Conservation (phyloP, 2,329 filamentous ascomycete species). For the Aureobasidium pullulans region DNA sequence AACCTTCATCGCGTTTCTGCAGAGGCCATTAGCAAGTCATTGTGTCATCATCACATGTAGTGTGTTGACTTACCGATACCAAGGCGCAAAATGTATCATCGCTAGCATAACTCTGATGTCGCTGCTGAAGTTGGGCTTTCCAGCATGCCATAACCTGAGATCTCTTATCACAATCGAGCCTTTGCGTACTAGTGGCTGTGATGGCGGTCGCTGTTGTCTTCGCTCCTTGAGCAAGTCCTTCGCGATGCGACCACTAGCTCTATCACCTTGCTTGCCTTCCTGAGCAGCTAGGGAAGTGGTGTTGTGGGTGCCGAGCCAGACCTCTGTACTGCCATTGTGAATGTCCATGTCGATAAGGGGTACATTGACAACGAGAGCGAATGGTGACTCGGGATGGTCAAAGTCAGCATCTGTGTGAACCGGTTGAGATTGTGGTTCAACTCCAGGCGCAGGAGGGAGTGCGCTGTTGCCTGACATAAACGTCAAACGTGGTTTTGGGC, state of each 20-base stretch:
- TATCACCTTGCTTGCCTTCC: constrained; percentile 46
- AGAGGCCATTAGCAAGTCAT: constrained; percentile 19
- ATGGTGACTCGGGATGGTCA: constrained; percentile 46
- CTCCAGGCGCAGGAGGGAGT: constrained; percentile 42
- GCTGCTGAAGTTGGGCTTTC: constrained; percentile 51
- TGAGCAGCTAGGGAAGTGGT: constrained; percentile 32
- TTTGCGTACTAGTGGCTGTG: constrained; percentile 47
- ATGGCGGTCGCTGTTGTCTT: constrained; percentile 33
- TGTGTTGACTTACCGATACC: constrained; percentile 25
- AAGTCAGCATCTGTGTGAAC: constrained; percentile 57
- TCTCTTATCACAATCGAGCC: constrained; percentile 53
- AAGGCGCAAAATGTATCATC: constrained; percentile 49
- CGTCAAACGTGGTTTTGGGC: constrained; percentile 48
- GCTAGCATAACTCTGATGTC: constrained; percentile 24
- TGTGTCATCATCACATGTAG: constrained; percentile 46
- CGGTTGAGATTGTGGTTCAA: constrained; percentile 39
- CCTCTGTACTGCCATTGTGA: constrained; percentile 50
- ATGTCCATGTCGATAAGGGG: constrained; percentile 46
- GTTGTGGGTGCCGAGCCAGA: constrained; percentile 52
- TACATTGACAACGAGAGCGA: constrained; percentile 49
- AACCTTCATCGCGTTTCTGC: neutral
- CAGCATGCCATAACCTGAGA: constrained; percentile 56
- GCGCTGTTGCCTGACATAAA: constrained; percentile 54
- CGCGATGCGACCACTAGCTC: constrained; percentile 46
- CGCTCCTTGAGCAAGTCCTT: constrained; percentile 35